Conservation (phyloP, 1,139 yeast genomes). For the Diutina sp. region DNA sequence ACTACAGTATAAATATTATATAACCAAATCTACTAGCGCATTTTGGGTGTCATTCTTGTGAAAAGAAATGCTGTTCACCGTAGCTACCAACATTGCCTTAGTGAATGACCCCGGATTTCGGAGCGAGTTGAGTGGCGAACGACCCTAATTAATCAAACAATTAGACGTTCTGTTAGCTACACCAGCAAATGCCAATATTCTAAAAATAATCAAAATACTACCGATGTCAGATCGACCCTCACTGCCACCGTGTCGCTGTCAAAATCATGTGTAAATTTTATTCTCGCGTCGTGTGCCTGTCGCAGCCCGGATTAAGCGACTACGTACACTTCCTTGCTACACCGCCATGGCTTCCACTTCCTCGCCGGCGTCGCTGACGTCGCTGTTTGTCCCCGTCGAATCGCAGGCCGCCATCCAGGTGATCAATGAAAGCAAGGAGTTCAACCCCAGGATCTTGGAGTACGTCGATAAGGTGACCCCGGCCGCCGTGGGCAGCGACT, state of each 20-base stretch:
- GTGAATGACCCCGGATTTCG: neutral
- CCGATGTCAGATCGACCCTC: neutral
- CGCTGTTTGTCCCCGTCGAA: constrained; percentile 32
- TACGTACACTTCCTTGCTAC: neutral
- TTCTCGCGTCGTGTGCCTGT: neutral
- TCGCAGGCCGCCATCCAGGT: constrained; percentile 50
- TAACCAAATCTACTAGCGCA: neutral
- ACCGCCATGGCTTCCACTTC: neutral
- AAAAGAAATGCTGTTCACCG: neutral
- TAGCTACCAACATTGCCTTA: neutral
- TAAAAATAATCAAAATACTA: too few species aligned
- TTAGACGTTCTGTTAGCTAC: neutral
- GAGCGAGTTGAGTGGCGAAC: neutral
- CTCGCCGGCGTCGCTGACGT: constrained; percentile 11
- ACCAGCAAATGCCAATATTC: too few species aligned
- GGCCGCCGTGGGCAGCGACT: constrained; percentile 40
- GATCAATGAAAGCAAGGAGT: constrained; percentile 64
- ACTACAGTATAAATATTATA: too few species aligned
- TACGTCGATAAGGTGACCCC: constrained; percentile 24
- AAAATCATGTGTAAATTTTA: neutral
- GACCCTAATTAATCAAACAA: neutral
- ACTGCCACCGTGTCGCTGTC: neutral
- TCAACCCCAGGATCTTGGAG: constrained; percentile 29
- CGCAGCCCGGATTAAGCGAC: neutral
- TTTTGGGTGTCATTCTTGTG: neutral